Conservation (phyloP, 2,329 filamentous ascomycete genomes). For the Biscogniauxia sp. region DNA sequence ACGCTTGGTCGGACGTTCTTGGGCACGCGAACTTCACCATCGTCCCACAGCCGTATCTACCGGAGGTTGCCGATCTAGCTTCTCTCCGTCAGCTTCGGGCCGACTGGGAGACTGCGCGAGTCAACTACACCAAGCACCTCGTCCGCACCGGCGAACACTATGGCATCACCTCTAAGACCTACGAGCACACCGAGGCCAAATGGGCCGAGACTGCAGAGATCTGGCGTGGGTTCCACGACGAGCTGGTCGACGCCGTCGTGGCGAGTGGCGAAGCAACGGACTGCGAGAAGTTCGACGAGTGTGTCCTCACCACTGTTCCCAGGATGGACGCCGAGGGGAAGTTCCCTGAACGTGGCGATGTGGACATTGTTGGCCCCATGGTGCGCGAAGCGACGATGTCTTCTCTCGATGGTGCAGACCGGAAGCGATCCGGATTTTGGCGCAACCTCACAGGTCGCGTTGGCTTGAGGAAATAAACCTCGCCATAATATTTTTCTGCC, state of each 20-base stretch:
- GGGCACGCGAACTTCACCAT: constrained; percentile 95
- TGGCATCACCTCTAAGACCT: constrained; percentile 84
- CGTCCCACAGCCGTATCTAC: constrained; percentile 73
- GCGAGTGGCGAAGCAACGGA: constrained; percentile 38
- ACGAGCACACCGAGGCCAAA: constrained; percentile 80
- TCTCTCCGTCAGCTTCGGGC: constrained; percentile 62
- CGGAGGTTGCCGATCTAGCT: constrained; percentile 58
- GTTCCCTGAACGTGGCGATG: constrained; percentile 83
- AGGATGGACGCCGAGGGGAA: constrained; percentile 74
- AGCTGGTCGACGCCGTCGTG: constrained; percentile 55
- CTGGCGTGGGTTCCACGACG: constrained; percentile 71
- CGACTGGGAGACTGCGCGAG: constrained; percentile 80
- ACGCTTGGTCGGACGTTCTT: constrained; percentile 80
- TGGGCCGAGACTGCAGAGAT: constrained; percentile 76
- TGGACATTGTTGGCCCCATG: constrained; percentile 95
- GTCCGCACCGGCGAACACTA: constrained; percentile 89
- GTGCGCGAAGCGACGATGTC: constrained; percentile 57
- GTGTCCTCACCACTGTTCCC: constrained; percentile 64
- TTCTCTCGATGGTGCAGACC: constrained; percentile 23
- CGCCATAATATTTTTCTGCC: constrained; percentile 5
- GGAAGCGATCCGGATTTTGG: constrained; percentile 32
- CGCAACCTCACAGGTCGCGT: constrained; percentile 33
- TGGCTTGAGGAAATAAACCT: constrained; percentile 24
- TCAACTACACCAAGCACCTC: constrained; percentile 86
- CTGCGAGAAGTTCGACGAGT: constrained; percentile 49